Conservation (phyloP, 2,329 filamentous ascomycete species). For the Botrytis cinerea region DNA sequence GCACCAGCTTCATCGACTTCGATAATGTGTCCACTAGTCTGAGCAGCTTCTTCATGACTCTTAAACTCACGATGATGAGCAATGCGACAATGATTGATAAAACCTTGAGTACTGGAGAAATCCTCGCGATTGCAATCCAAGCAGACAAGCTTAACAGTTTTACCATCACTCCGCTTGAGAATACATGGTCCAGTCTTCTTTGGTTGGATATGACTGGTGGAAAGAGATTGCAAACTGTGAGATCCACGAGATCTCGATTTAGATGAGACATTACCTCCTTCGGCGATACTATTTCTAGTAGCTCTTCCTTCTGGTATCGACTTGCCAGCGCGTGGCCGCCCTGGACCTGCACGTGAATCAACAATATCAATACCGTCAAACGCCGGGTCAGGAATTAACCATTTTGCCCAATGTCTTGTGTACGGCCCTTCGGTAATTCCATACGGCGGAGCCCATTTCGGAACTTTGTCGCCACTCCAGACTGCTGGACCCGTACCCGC, state of each 20-base stretch:
- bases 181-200: slow-evolving; percentile 82
- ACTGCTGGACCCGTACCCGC: slow-evolving; percentile 73
- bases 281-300: slow-evolving; percentile 73
- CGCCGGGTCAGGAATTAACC: slow-evolving; percentile 84
- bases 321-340: slow-evolving; percentile 43
- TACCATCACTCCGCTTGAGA: slow-evolving; percentile 81
- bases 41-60: slow-evolving; percentile 91
- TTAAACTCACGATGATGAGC: slow-evolving; percentile 92
- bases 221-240: slow-evolving; percentile 68
- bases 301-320: slow-evolving; percentile 68
- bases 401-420: slow-evolving; percentile 90
- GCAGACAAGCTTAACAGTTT: slow-evolving; percentile 88
- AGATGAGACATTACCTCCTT: slow-evolving; percentile 47
- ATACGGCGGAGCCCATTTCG: slow-evolving; percentile 81
- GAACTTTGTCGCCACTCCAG: slow-evolving; percentile 62
- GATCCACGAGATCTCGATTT: slow-evolving; percentile 60
- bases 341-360: slow-evolving; percentile 41
- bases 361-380: slow-evolving; percentile 70
- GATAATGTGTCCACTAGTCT: slow-evolving; percentile 81
- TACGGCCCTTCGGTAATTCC: slow-evolving; percentile 92
- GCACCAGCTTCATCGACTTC: slow-evolving; percentile 64
- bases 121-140: slow-evolving; percentile 84
- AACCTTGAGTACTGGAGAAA: slow-evolving; percentile 96
- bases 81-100: slow-evolving; percentile 98
- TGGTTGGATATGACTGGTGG: slow-evolving; percentile 68